A percentile compares a stretch with the other conserved stretches of the same genome.
Evolutionary conservation across 805 yeast genomes (phyloP).

Genomic region (Sugiyamaella chiloensis): DNA sequence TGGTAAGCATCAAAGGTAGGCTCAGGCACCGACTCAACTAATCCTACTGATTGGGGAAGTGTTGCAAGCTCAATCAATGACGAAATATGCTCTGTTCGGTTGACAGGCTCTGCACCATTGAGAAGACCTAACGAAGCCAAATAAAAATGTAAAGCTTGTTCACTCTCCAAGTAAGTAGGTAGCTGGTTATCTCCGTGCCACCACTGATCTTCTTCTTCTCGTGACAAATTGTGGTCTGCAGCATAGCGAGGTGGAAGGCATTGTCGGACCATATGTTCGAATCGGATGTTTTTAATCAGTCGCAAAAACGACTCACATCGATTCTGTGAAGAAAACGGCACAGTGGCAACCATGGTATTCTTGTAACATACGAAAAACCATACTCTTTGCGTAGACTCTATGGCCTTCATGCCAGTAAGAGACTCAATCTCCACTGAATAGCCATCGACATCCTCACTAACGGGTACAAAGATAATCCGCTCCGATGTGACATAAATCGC

Average conservation of each 20-base stretch:
- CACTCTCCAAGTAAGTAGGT: slow-evolving; percentile 25
- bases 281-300: slow-evolving; percentile 30
- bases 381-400: slow-evolving; percentile 13
- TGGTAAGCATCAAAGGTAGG: slow-evolving; percentile 10
- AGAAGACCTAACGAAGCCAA: slow-evolving; percentile 13
- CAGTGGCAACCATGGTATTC: slow-evolving; percentile 23
- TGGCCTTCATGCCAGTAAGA: slow-evolving; percentile 22
- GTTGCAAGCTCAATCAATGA: slow-evolving; percentile 12
- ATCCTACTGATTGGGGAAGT: background rate
- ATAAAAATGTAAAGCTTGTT: slow-evolving; percentile 22
- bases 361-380: slow-evolving; percentile 25
- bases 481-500: slow-evolving; percentile 27
- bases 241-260: slow-evolving; percentile 31
- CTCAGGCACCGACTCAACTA: background rate
- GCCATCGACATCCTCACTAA: slow-evolving; percentile 13
- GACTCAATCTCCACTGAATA: slow-evolving; percentile 20
- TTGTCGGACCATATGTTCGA: slow-evolving; percentile 32
- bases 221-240: background rate
- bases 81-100: slow-evolving; percentile 11
- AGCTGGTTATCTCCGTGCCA: slow-evolving; percentile 22
- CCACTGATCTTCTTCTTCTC: slow-evolving; percentile 19
- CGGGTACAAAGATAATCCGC: slow-evolving; percentile 27
- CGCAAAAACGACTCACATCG: slow-evolving; percentile 28
- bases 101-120: slow-evolving; percentile 1
- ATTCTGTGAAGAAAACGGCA: slow-evolving; percentile 28